These are phyloP conservation scores for Ganoderma lingzhi DNA, from an alignment of 1,284 basidiomycete genomes.

Conservation along the genomic window DNA sequence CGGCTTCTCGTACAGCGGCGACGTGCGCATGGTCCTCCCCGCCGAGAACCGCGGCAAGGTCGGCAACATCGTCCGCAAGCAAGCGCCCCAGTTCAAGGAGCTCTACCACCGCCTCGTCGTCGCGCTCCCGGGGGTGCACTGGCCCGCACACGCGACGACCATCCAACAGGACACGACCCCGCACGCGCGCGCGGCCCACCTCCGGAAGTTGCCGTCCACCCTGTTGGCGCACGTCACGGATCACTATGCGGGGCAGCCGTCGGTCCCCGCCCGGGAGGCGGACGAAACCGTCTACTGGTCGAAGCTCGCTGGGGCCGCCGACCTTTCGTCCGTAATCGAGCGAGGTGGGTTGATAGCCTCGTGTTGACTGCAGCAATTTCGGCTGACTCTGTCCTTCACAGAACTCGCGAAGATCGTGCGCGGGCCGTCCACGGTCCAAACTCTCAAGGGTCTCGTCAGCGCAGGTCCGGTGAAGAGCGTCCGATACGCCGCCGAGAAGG, in stretches of 20 bases:
- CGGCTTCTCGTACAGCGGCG: conserved; percentile 88
- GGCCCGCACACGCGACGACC: conserved; percentile 56
- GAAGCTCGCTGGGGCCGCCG: conserved; percentile 70
- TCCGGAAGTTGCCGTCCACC: conserved; percentile 79
- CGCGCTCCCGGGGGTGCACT: conserved; percentile 81
- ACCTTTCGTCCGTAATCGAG: conserved; percentile 62
- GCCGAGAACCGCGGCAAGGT: conserved; percentile 96
- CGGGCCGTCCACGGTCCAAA: conserved; percentile 85
- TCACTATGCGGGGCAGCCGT: conserved; percentile 52
- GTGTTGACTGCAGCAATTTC: not conserved
- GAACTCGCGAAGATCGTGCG: conserved; percentile 84
- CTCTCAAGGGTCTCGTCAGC: conserved; percentile 86
- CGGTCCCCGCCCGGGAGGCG: conserved; percentile 46
- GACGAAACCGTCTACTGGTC: conserved; percentile 84
- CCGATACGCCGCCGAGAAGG: conserved; percentile 79
- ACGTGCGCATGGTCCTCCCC: conserved; percentile 93
- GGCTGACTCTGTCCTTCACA: conserved; percentile 38
- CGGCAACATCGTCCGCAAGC: conserved; percentile 89
- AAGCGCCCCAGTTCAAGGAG: conserved; percentile 85
- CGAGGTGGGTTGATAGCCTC: conserved; percentile 52
- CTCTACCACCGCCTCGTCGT: conserved; percentile 85
- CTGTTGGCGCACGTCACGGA: conserved; percentile 66
- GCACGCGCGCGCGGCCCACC: conserved; percentile 72
- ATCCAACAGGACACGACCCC: conserved; percentile 79
- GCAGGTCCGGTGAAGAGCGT: conserved; percentile 84